phyloP scores from a whole-genome alignment of 129 eudicot species.

The Cynara cardunculus region DNA sequence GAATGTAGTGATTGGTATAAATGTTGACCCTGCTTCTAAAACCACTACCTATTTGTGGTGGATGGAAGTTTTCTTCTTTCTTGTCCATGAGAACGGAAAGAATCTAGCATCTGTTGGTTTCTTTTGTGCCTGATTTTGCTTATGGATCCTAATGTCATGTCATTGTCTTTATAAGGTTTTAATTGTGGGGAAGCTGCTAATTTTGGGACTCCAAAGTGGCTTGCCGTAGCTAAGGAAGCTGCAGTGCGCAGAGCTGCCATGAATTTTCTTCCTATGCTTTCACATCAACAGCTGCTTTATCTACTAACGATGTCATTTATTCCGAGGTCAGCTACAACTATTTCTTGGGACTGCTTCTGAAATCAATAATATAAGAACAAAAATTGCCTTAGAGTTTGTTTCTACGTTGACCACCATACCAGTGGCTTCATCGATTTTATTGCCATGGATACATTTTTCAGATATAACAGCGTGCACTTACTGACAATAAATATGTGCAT shows the following conservation, averaged over 20 bases:
- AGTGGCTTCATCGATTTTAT: neutral
- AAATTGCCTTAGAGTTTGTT: neutral
- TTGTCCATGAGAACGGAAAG: neutral
- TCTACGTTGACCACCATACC: neutral
- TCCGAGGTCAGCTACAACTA: constrained; percentile 57
- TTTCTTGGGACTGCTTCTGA: neutral
- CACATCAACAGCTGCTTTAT: constrained; percentile 93
- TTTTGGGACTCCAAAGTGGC: constrained; percentile 94
- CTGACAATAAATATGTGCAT: neutral
- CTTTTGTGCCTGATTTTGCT: neutral
- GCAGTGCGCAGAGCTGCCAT: constrained; percentile 97
- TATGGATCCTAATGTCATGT: constrained; percentile 6
- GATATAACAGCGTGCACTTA: neutral
- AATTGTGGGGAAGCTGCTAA: constrained; percentile 99
- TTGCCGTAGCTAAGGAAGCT: constrained; percentile 90
- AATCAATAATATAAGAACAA: neutral
- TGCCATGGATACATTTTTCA: neutral
- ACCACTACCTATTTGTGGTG: neutral
- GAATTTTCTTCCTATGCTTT: constrained; percentile 99
- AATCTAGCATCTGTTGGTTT: neutral
- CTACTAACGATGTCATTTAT: constrained; percentile 91
- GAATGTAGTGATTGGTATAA: neutral
- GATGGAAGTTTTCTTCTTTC: neutral
- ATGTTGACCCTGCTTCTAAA: neutral
- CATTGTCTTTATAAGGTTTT: constrained; percentile 47